Percentiles rank a stretch among this genome's conserved stretches.
Conservation (phyloP, 208 protist species). For the Phytomonas sp. region DNA sequence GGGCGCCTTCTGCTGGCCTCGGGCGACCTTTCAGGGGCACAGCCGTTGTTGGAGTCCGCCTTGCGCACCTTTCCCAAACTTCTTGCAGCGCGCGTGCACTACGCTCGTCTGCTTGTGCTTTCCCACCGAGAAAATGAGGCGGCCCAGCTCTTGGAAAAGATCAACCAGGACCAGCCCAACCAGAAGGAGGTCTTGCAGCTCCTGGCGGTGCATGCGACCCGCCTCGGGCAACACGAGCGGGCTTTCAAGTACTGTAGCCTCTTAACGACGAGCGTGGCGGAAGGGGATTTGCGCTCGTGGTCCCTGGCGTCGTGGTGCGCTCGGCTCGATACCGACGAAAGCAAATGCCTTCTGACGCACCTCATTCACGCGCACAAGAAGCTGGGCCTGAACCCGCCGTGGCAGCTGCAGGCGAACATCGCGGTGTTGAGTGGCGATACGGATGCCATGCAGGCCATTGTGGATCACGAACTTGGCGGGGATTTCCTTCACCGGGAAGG, state of each 20-base stretch:
- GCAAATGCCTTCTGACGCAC: constrained; percentile 25
- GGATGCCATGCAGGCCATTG: constrained; percentile 57
- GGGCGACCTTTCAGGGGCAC: constrained; percentile 46
- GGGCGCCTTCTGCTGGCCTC: constrained; percentile 51
- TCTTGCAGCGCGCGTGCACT: constrained; percentile 65
- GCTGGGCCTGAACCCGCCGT: constrained; percentile 25
- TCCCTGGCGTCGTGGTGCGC: constrained; percentile 56
- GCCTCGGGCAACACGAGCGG: constrained; percentile 41
- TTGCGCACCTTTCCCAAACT: constrained; percentile 53
- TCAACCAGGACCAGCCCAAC: constrained; percentile 54
- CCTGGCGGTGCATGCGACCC: constrained; percentile 46
- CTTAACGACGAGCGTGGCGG: constrained; percentile 54
- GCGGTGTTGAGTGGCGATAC: constrained; percentile 42
- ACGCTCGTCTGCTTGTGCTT: constrained; percentile 52
- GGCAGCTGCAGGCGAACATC: constrained; percentile 59
- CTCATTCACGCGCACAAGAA: constrained; percentile 40
- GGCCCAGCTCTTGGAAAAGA: constrained; percentile 36
- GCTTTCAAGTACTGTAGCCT: constrained; percentile 53
- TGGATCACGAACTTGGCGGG: constrained; percentile 61
- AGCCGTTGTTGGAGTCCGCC: constrained; percentile 46
- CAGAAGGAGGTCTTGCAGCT: constrained; percentile 78
- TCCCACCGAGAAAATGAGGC: constrained; percentile 34
- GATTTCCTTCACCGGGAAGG: constrained; percentile 29
- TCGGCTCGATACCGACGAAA: constrained; percentile 49
- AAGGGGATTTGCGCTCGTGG: constrained; percentile 59